phyloP scores from a whole-genome alignment of 1,284 basidiomycete species.

The Austropuccinia psidii region DNA sequence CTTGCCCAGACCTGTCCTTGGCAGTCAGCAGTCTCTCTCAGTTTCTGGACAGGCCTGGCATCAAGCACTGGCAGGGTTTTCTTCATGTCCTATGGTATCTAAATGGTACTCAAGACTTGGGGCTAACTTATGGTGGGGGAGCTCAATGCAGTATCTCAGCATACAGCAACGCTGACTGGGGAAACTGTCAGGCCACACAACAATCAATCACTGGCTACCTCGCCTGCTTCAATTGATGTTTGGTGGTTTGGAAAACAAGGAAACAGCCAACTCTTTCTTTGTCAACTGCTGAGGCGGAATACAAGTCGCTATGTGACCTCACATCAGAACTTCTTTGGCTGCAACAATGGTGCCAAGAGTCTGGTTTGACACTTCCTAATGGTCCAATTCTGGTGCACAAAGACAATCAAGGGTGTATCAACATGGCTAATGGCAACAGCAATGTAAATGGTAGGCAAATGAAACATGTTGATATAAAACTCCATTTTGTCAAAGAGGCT shows the following conservation, averaged over 20 bases:
- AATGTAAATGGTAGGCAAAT: too few species aligned
- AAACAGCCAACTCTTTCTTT: neutral
- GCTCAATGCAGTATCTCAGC: neutral
- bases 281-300: neutral
- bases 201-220: neutral
- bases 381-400: too few species aligned
- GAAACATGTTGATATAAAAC: too few species aligned
- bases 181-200: neutral
- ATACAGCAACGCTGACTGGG: conserved; percentile 8
- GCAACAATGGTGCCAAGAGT: neutral
- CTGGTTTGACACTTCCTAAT: too few species aligned
- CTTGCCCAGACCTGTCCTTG: neutral
- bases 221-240: neutral
- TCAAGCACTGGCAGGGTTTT: neutral
- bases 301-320: neutral
- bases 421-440: too few species aligned
- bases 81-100: neutral
- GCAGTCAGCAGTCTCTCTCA: neutral
- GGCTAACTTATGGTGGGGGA: neutral
- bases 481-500: too few species aligned
- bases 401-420: too few species aligned
- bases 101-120: neutral
- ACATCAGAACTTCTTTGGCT: neutral
- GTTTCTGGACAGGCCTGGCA: neutral
- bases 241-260: neutral